Percentiles rank a stretch among this genome's conserved stretches.
phyloP scores from a whole-genome alignment of 495 filamentous ascomycete genomes.

The Penicillium diatomitis region DNA sequence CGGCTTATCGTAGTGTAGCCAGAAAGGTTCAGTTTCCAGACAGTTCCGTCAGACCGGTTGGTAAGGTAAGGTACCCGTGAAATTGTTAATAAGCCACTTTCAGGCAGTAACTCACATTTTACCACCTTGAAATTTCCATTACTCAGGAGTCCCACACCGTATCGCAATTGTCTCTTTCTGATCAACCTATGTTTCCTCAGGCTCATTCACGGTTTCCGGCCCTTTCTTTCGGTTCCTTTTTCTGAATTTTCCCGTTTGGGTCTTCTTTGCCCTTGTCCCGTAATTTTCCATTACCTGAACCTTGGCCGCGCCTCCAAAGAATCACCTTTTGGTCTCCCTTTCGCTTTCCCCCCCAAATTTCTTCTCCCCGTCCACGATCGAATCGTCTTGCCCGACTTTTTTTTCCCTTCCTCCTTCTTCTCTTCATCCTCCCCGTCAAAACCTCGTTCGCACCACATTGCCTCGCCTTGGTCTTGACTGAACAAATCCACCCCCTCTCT shows the following conservation, averaged over 20 bases:
- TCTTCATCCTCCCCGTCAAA: constrained; percentile 10
- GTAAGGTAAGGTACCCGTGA: too few species aligned
- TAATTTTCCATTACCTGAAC: constrained; percentile 20
- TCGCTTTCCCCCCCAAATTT: constrained; percentile 18
- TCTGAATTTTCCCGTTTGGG: constrained; percentile 16
- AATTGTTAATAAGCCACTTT: too few species aligned
- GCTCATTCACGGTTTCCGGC: constrained; percentile 3
- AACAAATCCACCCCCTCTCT: constrained; percentile 3
- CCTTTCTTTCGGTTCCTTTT: constrained; percentile 16
- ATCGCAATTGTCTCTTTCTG: too few species aligned
- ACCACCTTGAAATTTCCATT: too few species aligned
- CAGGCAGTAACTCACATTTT: too few species aligned
- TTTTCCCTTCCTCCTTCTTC: constrained; percentile 14
- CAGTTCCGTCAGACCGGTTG: too few species aligned
- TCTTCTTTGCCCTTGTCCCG: neutral
- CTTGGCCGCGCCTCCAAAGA: constrained; percentile 19
- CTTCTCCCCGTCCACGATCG: constrained; percentile 7
- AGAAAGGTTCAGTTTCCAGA: too few species aligned
- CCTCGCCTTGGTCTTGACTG: constrained; percentile 13
- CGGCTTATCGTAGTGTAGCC: too few species aligned
- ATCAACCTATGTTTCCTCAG: too few species aligned
- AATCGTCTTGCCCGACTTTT: constrained; percentile 11
- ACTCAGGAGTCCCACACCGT: too few species aligned
- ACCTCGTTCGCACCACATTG: constrained; percentile 6
- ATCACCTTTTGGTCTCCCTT: constrained; percentile 12